Evolutionary conservation across 2,329 filamentous ascomycete species (phyloP).

Genomic region (Ceratocystis lukuohia): DNA sequence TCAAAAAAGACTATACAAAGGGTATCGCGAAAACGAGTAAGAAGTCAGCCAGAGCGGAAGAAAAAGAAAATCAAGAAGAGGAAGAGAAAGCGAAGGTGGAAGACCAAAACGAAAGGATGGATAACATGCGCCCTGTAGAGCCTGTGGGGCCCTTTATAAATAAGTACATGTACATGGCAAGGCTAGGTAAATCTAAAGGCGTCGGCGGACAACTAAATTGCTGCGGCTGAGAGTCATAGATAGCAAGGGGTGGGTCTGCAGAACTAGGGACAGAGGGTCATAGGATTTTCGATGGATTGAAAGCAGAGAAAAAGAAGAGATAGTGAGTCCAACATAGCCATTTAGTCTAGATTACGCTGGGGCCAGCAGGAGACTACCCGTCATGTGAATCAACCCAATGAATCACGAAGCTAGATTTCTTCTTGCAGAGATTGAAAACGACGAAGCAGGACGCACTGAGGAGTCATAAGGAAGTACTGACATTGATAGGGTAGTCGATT

Average conservation of each 20-base stretch:
- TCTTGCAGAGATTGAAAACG: background rate
- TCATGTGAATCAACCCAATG: background rate
- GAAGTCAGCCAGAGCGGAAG: background rate
- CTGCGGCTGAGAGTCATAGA: conserved; percentile 8
- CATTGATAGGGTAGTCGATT: background rate
- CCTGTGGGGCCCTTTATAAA: background rate
- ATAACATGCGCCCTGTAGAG: background rate
- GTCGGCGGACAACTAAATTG: background rate
- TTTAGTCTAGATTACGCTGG: background rate
- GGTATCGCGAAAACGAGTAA: background rate
- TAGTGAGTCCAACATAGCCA: background rate
- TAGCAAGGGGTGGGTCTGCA: background rate
- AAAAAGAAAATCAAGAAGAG: background rate
- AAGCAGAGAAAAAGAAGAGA: background rate
- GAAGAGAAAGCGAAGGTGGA: background rate
- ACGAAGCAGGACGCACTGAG: background rate
- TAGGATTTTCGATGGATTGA: background rate
- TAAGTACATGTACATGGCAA: background rate
- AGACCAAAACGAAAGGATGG: background rate
- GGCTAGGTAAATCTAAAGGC: background rate
- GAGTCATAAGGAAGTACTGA: background rate
- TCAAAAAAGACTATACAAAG: background rate
- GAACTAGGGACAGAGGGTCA: background rate
- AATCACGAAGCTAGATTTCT: background rate
- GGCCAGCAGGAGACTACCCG: background rate